phyloP scores from a whole-genome alignment of 1,139 yeast genomes.

The Hyphopichia khmerensis region DNA sequence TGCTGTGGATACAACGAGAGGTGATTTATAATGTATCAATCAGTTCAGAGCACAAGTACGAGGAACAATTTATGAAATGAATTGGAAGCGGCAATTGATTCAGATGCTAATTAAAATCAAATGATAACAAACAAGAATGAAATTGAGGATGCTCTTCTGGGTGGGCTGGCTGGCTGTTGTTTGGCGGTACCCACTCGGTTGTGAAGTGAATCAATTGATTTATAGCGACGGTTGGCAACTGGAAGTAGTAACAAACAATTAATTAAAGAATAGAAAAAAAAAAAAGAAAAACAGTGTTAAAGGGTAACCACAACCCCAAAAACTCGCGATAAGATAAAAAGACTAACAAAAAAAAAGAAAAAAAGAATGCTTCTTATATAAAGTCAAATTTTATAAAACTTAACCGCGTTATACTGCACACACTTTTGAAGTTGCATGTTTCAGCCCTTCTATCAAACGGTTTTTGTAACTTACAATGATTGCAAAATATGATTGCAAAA shows the following conservation, averaged over 20 bases:
- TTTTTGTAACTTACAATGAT: not conserved
- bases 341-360: not conserved
- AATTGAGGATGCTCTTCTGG: not conserved
- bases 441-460: not conserved
- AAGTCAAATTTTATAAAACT: no score
- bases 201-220: not conserved
- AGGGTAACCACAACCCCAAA: not conserved
- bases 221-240: not conserved
- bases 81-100: not conserved
- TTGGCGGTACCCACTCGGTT: not conserved
- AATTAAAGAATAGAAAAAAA: no score
- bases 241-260: not conserved
- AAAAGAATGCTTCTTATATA: not conserved
- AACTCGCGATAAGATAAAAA: slow-evolving; percentile 1
- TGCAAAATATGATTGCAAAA: no score
- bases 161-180: not conserved
- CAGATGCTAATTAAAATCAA: not conserved
- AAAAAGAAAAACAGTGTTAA: no score
- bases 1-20: no score
- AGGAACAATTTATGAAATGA: not conserved
- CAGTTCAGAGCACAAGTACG: not conserved
- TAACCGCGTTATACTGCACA: not conserved
- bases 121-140: not conserved
- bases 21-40: no score
- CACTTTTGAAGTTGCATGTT: not conserved